Evolutionary conservation across 768 basidiomycete species (phyloP).

Genomic region (Termitomyces sp.): DNA sequence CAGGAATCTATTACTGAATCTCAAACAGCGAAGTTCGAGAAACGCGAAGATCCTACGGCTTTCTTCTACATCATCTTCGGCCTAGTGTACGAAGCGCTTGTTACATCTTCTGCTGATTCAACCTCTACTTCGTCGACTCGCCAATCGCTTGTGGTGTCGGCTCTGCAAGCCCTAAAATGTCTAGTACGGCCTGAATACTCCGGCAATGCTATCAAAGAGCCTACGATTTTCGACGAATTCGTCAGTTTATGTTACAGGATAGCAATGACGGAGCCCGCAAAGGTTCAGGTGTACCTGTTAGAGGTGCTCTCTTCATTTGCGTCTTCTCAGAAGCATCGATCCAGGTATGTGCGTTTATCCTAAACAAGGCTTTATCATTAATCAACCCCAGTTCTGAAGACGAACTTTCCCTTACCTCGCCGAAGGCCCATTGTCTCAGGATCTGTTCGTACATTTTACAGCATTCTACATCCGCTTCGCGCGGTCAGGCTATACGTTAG

Average conservation of each 20-base stretch:
- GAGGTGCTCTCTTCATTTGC: constrained; percentile 66
- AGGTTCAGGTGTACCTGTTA: constrained; percentile 66
- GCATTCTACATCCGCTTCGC: constrained; percentile 58
- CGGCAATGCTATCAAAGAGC: constrained; percentile 77
- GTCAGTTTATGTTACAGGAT: constrained; percentile 85
- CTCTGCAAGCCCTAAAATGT: constrained; percentile 72
- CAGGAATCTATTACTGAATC: constrained; percentile 37
- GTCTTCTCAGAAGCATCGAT: constrained; percentile 28
- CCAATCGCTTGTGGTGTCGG: constrained; percentile 50
- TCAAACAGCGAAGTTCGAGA: constrained; percentile 19
- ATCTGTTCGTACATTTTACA: constrained; percentile 82
- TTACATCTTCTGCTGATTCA: constrained; percentile 59
- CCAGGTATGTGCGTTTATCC: constrained; percentile 16
- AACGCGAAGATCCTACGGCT: constrained; percentile 61
- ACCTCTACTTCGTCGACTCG: constrained; percentile 38
- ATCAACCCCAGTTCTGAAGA: constrained; percentile 25
- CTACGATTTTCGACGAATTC: constrained; percentile 86
- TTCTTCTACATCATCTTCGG: constrained; percentile 92
- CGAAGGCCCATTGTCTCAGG: constrained; percentile 67
- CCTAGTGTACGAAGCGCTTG: constrained; percentile 87
- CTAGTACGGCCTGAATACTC: constrained; percentile 80
- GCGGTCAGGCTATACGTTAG: constrained; percentile 51
- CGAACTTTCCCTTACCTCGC: constrained; percentile 38
- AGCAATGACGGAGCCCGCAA: constrained; percentile 80
- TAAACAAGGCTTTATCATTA: not conserved